A percentile compares a stretch with the other conserved stretches of the same genome.
Conservation (phyloP, 495 filamentous ascomycete species). For the Penicillium chermesinum region DNA sequence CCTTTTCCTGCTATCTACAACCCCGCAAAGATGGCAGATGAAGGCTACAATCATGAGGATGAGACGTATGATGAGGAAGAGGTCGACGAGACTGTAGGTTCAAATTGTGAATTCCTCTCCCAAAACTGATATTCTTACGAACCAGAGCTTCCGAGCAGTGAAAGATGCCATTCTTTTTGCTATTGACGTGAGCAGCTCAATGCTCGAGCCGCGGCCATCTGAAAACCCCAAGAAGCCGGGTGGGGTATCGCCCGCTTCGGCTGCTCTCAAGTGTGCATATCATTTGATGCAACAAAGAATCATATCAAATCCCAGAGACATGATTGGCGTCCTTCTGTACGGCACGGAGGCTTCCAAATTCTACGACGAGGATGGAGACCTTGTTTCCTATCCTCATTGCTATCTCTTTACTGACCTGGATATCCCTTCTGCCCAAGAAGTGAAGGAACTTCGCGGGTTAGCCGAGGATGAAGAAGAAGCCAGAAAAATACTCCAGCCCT, state of each 20-base stretch:
- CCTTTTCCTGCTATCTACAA: background rate
- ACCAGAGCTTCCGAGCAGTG: constrained; percentile 77
- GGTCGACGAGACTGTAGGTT: constrained; percentile 62
- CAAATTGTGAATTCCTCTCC: constrained; percentile 2
- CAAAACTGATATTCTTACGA: constrained; percentile 1
- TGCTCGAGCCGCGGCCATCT: constrained; percentile 65
- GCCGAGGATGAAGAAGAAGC: constrained; percentile 69
- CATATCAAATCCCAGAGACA: constrained; percentile 91
- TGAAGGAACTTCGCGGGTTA: constrained; percentile 68
- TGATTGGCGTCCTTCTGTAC: constrained; percentile 96
- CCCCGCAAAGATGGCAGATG: constrained; percentile 38
- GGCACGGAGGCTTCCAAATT: constrained; percentile 86
- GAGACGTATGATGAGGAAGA: constrained; percentile 62
- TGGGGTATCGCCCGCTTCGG: constrained; percentile 64
- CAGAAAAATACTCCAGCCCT: constrained; percentile 58
- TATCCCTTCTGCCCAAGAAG: constrained; percentile 78
- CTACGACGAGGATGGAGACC: constrained; percentile 59
- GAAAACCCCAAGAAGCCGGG: constrained; percentile 66
- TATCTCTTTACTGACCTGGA: constrained; percentile 89
- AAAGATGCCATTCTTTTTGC: constrained; percentile 98
- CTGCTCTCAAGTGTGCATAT: constrained; percentile 92
- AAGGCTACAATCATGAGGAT: constrained; percentile 37
- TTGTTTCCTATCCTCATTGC: constrained; percentile 77
- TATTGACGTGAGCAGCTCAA: constrained; percentile 88
- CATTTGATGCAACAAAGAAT: constrained; percentile 96